phyloP scores from a whole-genome alignment of 2,329 filamentous ascomycete species.

The Neonectria sp. region DNA sequence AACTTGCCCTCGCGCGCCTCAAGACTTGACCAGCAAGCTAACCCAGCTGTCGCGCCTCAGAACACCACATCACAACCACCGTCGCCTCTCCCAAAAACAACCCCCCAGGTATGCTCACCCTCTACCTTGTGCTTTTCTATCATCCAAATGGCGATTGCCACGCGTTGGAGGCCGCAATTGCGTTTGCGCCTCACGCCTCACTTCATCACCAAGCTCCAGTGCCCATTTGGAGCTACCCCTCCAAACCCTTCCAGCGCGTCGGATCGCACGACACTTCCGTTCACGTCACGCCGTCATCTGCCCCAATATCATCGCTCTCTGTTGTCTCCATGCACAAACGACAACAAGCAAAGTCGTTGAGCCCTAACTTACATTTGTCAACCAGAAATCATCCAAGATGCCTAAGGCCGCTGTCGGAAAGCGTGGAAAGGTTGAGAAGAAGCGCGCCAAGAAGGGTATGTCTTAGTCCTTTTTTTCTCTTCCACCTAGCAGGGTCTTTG shows the following conservation, averaged over 20 bases:
- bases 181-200: slow-evolving; percentile 47
- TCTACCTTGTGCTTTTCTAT: slow-evolving; percentile 30
- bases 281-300: background rate
- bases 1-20: slow-evolving; percentile 34
- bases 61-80: slow-evolving; percentile 43
- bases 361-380: slow-evolving; percentile 41
- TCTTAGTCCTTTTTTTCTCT: slow-evolving; percentile 21
- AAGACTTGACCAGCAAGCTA: slow-evolving; percentile 38
- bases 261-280: slow-evolving; percentile 2
- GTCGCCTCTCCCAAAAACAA: slow-evolving; percentile 27
- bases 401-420: slow-evolving; percentile 70
- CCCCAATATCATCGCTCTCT: background rate
- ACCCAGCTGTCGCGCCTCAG: slow-evolving; percentile 50
- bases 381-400: slow-evolving; percentile 63
- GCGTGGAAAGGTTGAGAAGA: slow-evolving; percentile 70
- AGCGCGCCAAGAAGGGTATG: slow-evolving; percentile 73
- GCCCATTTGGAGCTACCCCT: slow-evolving; percentile 45
- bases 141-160: slow-evolving; percentile 33
- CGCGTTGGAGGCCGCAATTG: slow-evolving; percentile 47
- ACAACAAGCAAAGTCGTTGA: background rate
- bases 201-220: slow-evolving; percentile 32
- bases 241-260: slow-evolving; percentile 22
- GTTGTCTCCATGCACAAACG: background rate
- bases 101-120: slow-evolving; percentile 42
- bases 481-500: background rate